Conservation (phyloP, 129 eudicot genomes). For the Flaveria robusta region DNA sequence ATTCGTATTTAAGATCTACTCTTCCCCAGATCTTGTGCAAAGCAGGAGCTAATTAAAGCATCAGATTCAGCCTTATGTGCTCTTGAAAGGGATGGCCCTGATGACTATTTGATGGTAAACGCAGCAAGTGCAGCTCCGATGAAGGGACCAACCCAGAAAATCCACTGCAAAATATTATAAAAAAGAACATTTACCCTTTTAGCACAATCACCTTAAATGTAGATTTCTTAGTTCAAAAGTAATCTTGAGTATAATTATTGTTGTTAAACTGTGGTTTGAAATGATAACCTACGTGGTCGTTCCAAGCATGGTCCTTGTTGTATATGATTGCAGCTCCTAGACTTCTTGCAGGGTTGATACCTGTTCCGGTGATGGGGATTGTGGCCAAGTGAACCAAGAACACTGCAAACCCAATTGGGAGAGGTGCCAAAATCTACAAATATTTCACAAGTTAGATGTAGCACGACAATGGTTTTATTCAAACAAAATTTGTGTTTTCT, state of each 20-base stretch:
- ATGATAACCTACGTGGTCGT: constrained; percentile 68
- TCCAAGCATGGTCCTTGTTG: constrained; percentile 82
- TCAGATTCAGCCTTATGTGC: constrained; percentile 10
- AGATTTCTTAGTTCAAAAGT: not conserved
- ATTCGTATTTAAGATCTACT: constrained; percentile 45
- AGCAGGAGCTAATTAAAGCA: too few species aligned
- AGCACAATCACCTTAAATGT: not conserved
- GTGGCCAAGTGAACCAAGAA: constrained; percentile 94
- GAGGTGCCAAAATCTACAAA: constrained; percentile 85
- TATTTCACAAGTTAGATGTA: not conserved
- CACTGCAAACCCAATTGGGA: constrained; percentile 93
- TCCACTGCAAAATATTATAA: constrained; percentile 52
- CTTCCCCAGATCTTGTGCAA: constrained; percentile 21
- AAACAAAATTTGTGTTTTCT: not conserved
- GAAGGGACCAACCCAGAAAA: constrained; percentile 96
- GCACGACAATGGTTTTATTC: not conserved
- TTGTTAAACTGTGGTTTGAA: not conserved
- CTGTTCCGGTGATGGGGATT: constrained; percentile 89
- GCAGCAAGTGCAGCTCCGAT: constrained; percentile 95
- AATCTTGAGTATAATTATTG: constrained; percentile 15
- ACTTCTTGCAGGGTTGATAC: constrained; percentile 95
- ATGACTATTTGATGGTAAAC: constrained; percentile 72
- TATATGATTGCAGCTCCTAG: constrained; percentile 89
- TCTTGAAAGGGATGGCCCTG: constrained; percentile 90
- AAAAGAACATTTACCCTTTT: not conserved